A percentile compares a stretch with the other conserved stretches of the same genome.
Evolutionary conservation across 2,329 filamentous ascomycete genomes (phyloP).

Genomic region (Aspergillus candidus): DNA sequence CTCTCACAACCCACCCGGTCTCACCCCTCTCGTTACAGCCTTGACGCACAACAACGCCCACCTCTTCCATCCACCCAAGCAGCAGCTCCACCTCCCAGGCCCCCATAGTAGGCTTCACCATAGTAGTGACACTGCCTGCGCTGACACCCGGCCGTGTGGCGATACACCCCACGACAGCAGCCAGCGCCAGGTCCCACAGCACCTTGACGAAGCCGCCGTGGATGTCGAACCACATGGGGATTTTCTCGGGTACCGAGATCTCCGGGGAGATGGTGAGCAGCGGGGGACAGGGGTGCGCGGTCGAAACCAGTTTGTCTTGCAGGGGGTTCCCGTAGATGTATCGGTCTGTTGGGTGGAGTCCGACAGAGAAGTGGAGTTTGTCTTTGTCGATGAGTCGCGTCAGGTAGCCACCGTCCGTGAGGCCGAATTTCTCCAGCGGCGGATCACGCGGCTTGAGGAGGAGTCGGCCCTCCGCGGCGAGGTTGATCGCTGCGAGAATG

Average conservation of each 20-base stretch:
- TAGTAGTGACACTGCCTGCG: slow-evolving; percentile 28
- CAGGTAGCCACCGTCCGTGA: slow-evolving; percentile 43
- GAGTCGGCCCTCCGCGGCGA: slow-evolving; percentile 33
- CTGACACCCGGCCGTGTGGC: slow-evolving; percentile 37
- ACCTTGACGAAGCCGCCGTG: slow-evolving; percentile 31
- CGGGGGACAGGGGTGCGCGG: slow-evolving; percentile 23
- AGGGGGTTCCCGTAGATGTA: slow-evolving; percentile 40
- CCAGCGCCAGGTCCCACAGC: slow-evolving; percentile 40
- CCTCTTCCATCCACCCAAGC: slow-evolving; percentile 36
- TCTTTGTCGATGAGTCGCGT: slow-evolving; percentile 43
- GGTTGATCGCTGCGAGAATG: slow-evolving; percentile 39
- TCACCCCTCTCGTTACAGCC: slow-evolving; percentile 6
- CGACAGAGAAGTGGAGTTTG: slow-evolving; percentile 38
- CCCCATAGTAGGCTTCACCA: slow-evolving; percentile 35
- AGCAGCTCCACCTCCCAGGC: slow-evolving; percentile 39
- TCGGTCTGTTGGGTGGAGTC: slow-evolving; percentile 28
- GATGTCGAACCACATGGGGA: slow-evolving; percentile 47
- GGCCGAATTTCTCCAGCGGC: slow-evolving; percentile 41
- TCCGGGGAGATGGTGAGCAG: neutral
- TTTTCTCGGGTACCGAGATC: slow-evolving; percentile 19
- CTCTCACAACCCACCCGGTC: slow-evolving; percentile 28
- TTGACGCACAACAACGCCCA: slow-evolving; percentile 15
- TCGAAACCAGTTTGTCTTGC: slow-evolving; percentile 10
- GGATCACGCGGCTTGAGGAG: slow-evolving; percentile 33
- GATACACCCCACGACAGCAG: slow-evolving; percentile 38